A percentile compares a stretch with the other conserved stretches of the same genome.
Evolutionary conservation across 331 rosid species (phyloP).

Genomic region (Quercus tomentella): DNA sequence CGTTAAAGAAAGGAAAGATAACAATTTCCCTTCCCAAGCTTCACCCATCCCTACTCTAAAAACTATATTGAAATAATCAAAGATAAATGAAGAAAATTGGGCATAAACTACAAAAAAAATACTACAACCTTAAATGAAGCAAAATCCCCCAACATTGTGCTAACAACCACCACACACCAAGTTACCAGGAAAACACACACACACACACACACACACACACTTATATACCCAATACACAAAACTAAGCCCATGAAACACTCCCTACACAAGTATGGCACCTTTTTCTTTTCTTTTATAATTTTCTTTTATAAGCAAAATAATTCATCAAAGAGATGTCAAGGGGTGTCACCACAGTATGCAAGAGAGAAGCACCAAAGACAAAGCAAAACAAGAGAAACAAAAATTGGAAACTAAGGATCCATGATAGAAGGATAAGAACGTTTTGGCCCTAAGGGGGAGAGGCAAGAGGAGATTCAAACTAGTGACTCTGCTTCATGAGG

Average conservation of each 20-base stretch:
- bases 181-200: too few species aligned
- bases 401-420: not conserved
- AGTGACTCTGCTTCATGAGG: too few species aligned
- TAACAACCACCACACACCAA: not conserved
- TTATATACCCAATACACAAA: not conserved
- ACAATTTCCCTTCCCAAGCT: not conserved
- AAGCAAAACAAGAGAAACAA: not conserved
- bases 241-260: not conserved
- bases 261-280: not conserved
- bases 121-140: not conserved
- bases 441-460: too few species aligned
- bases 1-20: not conserved
- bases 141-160: not conserved
- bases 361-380: not conserved
- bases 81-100: not conserved
- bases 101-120: not conserved
- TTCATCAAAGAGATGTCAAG: too few species aligned
- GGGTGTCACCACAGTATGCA: not conserved
- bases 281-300: too few species aligned
- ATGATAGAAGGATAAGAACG: not conserved
- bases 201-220: not conserved
- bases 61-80: not conserved
- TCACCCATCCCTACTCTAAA: not conserved
- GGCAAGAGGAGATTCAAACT: too few species aligned
- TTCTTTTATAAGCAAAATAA: too few species aligned